phyloP scores from a whole-genome alignment of 2,329 filamentous ascomycete species.

The Penicillium sp. region DNA sequence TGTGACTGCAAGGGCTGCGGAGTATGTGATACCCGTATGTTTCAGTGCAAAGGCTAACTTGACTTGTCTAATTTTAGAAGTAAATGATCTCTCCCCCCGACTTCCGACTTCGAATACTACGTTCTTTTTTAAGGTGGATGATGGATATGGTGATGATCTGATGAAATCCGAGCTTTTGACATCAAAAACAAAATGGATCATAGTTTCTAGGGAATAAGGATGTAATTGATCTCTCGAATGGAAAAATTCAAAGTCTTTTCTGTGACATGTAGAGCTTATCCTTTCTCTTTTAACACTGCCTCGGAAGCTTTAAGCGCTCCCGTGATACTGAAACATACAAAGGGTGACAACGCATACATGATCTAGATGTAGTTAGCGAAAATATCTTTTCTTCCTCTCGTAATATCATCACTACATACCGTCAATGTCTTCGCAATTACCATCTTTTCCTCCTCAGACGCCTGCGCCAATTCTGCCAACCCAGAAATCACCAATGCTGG shows the following conservation, averaged over 20 bases:
- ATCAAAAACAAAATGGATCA: background rate
- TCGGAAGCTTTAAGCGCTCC: slow-evolving; percentile 29
- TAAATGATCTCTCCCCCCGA: slow-evolving; percentile 7
- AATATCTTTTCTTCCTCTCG: background rate
- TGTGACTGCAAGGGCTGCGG: slow-evolving; percentile 40
- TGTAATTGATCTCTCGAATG: background rate
- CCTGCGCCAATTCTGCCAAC: slow-evolving; percentile 46
- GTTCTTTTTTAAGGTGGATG: background rate
- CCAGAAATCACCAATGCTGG: slow-evolving; percentile 38
- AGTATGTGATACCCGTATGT: slow-evolving; percentile 29
- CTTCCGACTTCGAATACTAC: background rate
- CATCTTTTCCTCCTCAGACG: slow-evolving; percentile 44
- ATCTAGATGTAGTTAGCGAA: slow-evolving; percentile 19
- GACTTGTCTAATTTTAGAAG: slow-evolving; percentile 20
- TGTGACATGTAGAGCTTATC: slow-evolving; percentile 1
- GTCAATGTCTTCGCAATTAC: slow-evolving; percentile 53
- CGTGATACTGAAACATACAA: slow-evolving; percentile 32
- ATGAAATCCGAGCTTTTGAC: background rate
- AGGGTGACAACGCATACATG: slow-evolving; percentile 33
- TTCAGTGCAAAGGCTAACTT: slow-evolving; percentile 10
- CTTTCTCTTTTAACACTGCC: slow-evolving; percentile 15
- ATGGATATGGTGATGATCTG: background rate
- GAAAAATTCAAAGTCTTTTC: background rate
- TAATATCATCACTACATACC: slow-evolving; percentile 21
- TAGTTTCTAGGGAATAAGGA: background rate